Conservation (phyloP, 1,284 basidiomycete genomes). For the Inonotus hispidus region DNA sequence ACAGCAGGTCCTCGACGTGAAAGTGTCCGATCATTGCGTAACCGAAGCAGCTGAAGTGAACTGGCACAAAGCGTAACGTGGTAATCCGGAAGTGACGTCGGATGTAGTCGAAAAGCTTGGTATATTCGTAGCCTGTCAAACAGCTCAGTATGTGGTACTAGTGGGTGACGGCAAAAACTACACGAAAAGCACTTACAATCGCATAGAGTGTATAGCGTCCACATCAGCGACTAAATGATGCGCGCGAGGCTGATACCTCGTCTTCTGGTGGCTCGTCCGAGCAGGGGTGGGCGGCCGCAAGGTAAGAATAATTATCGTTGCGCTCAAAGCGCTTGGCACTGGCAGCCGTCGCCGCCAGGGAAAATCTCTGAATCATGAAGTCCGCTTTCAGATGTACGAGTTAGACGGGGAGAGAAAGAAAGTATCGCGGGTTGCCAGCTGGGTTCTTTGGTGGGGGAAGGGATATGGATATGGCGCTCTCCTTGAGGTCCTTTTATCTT, state of each 20-base stretch:
- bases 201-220: background rate
- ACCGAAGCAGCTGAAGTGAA: background rate
- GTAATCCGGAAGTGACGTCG: background rate
- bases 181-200: background rate
- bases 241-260: background rate
- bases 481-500: no score
- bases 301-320: conserved; percentile 5
- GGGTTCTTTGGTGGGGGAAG: background rate
- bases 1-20: background rate
- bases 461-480: background rate
- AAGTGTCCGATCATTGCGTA: background rate
- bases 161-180: background rate
- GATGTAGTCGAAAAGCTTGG: background rate
- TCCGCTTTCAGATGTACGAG: background rate
- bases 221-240: background rate
- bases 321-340: conserved; percentile 6
- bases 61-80: background rate
- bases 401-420: background rate
- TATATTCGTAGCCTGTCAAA: background rate
- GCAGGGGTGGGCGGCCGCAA: conserved; percentile 17
- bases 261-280: background rate
- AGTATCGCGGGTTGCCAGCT: background rate
- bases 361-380: background rate
- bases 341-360: background rate
- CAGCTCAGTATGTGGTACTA: background rate